Conservation (phyloP, 441 rosid genomes). For the Geranium incanum region DNA sequence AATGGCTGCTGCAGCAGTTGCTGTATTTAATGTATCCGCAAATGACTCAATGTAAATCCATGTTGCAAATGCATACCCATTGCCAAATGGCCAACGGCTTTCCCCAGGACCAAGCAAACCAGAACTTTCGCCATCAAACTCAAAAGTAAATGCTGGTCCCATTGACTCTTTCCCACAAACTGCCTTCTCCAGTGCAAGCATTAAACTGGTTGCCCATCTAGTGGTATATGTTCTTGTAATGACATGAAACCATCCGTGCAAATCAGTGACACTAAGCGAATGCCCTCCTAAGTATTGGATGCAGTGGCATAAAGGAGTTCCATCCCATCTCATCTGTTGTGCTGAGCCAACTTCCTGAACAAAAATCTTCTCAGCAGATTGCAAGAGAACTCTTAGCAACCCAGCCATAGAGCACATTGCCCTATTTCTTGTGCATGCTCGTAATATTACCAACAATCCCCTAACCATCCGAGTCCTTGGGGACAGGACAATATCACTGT, state of each 20-base stretch:
- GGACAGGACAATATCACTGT: slow-evolving; percentile 63
- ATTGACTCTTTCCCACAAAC: slow-evolving; percentile 89
- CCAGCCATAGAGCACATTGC: slow-evolving; percentile 98
- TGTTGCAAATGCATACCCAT: slow-evolving; percentile 91
- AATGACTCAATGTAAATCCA: slow-evolving; percentile 99
- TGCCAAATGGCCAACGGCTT: slow-evolving; percentile 96
- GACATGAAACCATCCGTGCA: slow-evolving; percentile 75
- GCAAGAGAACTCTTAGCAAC: slow-evolving; percentile 74
- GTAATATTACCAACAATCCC: slow-evolving; percentile 86
- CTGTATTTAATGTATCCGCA: slow-evolving; percentile 95
- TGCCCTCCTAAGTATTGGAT: slow-evolving; percentile 87
- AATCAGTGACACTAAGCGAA: slow-evolving; percentile 74
- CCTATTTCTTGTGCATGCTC: slow-evolving; percentile 95
- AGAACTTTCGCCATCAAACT: slow-evolving; percentile 99
- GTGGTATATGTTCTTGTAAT: slow-evolving; percentile 53
- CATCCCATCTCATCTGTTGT: slow-evolving; percentile 56
- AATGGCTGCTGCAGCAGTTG: slow-evolving; percentile 96
- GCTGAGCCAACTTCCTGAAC: slow-evolving; percentile 47
- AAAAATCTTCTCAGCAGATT: slow-evolving; percentile 75
- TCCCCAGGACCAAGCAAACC: slow-evolving; percentile 99
- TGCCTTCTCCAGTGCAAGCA: slow-evolving; percentile 85
- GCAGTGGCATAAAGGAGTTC: slow-evolving; percentile 70
- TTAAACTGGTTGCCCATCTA: slow-evolving; percentile 61
- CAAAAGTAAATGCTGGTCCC: slow-evolving; percentile 90
- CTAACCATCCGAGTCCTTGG: slow-evolving; percentile 89